Conservation (phyloP, 2,329 filamentous ascomycete species). For the Canariomyces notabilis region DNA sequence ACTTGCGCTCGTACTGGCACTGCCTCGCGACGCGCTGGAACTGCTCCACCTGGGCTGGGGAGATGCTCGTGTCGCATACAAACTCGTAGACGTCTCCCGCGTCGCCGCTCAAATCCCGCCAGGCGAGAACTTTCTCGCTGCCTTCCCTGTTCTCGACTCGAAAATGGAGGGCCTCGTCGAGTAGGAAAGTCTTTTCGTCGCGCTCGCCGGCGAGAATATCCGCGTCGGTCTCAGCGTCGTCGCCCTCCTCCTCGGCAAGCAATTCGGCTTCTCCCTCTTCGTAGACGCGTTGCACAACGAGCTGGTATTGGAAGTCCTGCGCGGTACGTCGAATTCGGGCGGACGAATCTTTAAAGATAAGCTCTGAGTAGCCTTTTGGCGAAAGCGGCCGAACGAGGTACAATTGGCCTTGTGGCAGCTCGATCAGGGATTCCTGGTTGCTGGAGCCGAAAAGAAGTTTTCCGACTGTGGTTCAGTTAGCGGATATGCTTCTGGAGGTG, state of each 20-base stretch:
- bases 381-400: constrained; percentile 94
- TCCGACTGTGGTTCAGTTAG: constrained; percentile 54
- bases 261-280: constrained; percentile 96
- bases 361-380: constrained; percentile 95
- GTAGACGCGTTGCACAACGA: constrained; percentile 92
- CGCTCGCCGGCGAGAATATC: constrained; percentile 74
- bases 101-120: constrained; percentile 92
- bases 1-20: constrained; percentile 98
- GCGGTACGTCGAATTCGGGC: constrained; percentile 88
- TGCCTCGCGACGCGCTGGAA: constrained; percentile 81
- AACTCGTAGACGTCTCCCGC: constrained; percentile 96
- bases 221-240: constrained; percentile 70
- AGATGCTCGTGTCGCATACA: constrained; percentile 75
- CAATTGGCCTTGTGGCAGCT: constrained; percentile 91
- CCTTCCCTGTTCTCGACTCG: constrained; percentile 75
- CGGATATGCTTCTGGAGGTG: constrained; percentile 10
- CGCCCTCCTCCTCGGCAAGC: constrained; percentile 80
- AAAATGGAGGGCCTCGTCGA: constrained; percentile 89
- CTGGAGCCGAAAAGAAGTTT: constrained; percentile 87
- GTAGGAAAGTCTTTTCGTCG: constrained; percentile 94
- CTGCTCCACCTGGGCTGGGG: constrained; percentile 64
- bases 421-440: constrained; percentile 88
- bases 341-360: constrained; percentile 96
- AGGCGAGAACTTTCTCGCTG: constrained; percentile 83
- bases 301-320: constrained; percentile 94